phyloP scores from a whole-genome alignment of 306 rosid genomes.

The Vachellia pachyceras region DNA sequence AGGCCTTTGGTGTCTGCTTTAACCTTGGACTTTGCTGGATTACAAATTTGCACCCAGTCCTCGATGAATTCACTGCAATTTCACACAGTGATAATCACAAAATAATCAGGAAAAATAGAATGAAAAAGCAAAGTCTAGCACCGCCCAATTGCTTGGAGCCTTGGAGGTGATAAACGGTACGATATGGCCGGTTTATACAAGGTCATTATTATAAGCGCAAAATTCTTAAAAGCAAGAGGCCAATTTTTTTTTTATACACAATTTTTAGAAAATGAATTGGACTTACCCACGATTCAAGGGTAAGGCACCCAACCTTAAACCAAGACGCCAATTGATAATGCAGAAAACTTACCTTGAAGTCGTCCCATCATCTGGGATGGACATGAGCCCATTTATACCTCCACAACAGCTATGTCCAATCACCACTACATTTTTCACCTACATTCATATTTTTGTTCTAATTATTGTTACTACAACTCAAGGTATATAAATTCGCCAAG shows the following conservation, averaged over 20 bases:
- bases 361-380: conserved; percentile 89
- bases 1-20: conserved; percentile 43
- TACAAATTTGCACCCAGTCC: conserved; percentile 87
- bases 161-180: conserved; percentile 38
- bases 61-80: conserved; percentile 85
- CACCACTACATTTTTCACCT: conserved; percentile 95
- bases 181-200: not conserved
- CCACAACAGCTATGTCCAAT: conserved; percentile 98
- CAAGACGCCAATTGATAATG: conserved; percentile 14
- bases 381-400: conserved; percentile 97
- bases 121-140: not conserved
- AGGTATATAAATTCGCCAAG: not conserved
- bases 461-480: conserved; percentile 5
- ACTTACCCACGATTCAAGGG: no score
- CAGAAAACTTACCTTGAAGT: conserved; percentile 56
- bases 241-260: no score
- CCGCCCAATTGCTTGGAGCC: conserved; percentile 13
- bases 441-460: conserved; percentile 7
- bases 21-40: conserved; percentile 69
- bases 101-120: no score
- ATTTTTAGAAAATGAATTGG: no score
- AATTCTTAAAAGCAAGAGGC: not conserved
- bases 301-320: no score
- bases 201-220: conserved; percentile 8
- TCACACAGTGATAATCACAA: not conserved